Evolutionary conservation across 208 protist genomes (phyloP).

Genomic region (Giardia muris): DNA sequence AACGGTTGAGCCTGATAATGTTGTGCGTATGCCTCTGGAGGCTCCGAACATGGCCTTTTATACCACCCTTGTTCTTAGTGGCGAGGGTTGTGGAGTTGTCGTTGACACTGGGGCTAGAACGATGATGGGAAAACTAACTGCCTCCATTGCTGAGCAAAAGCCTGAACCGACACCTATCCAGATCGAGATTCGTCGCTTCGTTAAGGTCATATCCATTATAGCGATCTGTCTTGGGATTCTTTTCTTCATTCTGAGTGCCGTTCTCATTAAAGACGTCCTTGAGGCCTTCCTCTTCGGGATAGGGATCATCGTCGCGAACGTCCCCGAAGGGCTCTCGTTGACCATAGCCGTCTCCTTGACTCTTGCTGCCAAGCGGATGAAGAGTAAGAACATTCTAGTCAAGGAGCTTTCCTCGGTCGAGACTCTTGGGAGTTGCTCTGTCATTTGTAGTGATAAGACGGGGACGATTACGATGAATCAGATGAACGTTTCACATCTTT

Average conservation of each 20-base stretch:
- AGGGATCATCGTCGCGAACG: conserved; percentile 41
- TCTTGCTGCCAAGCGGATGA: conserved; percentile 38
- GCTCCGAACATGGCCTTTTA: conserved; percentile 13
- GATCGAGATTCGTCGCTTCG: conserved; percentile 22
- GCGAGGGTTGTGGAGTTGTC: conserved; percentile 2
- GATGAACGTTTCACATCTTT: conserved; percentile 45
- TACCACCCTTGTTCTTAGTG: background rate
- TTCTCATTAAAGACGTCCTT: background rate
- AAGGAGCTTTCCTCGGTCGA: conserved; percentile 42
- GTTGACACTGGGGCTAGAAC: conserved; percentile 31
- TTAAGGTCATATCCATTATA: conserved; percentile 10
- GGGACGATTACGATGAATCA: conserved; percentile 50
- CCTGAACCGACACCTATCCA: conserved; percentile 23
- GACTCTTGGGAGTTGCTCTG: conserved; percentile 46
- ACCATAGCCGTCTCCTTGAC: conserved; percentile 36
- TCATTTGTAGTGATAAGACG: conserved; percentile 52
- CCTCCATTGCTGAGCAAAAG: background rate
- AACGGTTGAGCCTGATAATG: background rate
- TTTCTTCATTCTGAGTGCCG: conserved; percentile 4
- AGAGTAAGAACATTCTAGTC: conserved; percentile 40
- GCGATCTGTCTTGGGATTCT: conserved; percentile 24
- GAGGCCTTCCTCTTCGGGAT: conserved; percentile 30
- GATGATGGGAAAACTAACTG: conserved; percentile 9
- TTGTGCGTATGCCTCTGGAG: background rate
- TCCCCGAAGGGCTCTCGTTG: conserved; percentile 45